Conservation (phyloP, 805 yeast species). For the Schwanniomyces pseudopolymorphus region DNA sequence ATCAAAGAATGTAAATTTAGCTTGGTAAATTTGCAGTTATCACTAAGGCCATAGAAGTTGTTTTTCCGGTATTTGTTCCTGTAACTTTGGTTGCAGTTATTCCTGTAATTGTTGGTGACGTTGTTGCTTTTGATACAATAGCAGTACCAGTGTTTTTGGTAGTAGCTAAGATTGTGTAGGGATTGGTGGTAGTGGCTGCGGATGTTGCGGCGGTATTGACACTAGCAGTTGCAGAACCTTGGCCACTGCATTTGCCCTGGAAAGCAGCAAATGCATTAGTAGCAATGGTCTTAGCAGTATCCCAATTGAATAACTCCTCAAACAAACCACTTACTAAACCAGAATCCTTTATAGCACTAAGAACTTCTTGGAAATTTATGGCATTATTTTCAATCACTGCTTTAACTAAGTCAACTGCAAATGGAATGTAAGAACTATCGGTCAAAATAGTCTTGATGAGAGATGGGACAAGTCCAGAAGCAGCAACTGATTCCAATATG, state of each 20-base stretch:
- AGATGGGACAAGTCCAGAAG: conserved; percentile 41
- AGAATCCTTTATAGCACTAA: conserved; percentile 33
- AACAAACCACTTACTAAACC: conserved; percentile 33
- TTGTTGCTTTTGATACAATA: too few species aligned
- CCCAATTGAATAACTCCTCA: conserved; percentile 29
- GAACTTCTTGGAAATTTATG: conserved; percentile 22
- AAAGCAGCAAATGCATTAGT: conserved; percentile 39
- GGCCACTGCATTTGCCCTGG: conserved; percentile 27
- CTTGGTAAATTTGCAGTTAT: neutral
- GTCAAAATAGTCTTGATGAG: conserved; percentile 39
- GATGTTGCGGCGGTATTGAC: conserved; percentile 7
- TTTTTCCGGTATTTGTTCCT: neutral
- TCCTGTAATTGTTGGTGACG: neutral
- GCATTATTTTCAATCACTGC: conserved; percentile 30
- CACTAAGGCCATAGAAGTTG: neutral
- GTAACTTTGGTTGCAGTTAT: neutral
- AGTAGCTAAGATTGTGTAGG: neutral
- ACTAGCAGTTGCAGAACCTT: conserved; percentile 12
- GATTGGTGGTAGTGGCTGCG: neutral
- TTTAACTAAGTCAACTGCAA: conserved; percentile 33
- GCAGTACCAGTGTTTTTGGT: neutral
- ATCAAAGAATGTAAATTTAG: neutral
- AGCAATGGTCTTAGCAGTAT: conserved; percentile 33
- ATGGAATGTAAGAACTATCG: conserved; percentile 35
- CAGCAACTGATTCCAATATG: conserved; percentile 39